Base-by-base conservation (phyloP, 2,329 filamentous ascomycete species). In the Arthrobotrys sinensis region DNA sequence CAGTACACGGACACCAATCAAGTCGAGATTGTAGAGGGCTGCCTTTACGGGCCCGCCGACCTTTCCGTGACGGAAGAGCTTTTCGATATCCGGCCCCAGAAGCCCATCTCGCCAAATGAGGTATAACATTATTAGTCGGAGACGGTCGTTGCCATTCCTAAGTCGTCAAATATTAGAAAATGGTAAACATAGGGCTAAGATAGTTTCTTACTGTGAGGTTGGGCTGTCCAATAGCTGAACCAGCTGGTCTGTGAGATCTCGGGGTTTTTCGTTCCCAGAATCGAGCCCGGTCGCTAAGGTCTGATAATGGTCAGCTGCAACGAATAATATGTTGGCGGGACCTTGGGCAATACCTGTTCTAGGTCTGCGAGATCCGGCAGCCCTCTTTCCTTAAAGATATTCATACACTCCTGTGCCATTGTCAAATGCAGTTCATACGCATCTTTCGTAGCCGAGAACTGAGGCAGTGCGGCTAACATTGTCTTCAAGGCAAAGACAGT, bases 371-470 rank as follows among this genome's bases (percentile, higher is more conserved):
- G 87, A 82, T 99, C 96, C 5, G 92, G 88, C 5, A 99, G 87
- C 83, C 97, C 97, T 83, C 91, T 89, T 65, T 90, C 87, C 83
- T 97, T 91, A 82, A 99, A 99, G 43, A 92, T 89, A 81, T 93
- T 93, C 94, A 98, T 98, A 83, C 94, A 97, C 83, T 97, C 94
- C 83, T 97, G 92, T 1, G 96, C 96, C 95, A 99, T 98, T 81
- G 91, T 95, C 48, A 99, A 87, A 85, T 99, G 96, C 67, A 99
- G 86, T 0, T 94, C 96, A 84, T 98, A 99, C 1, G 93, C 91
- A 83, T 97, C 93, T 84, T 98, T 97, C 87, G 96, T 93, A 84
- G 96, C 92, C 82, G 97, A 93, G 82, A 97, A 99, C 83, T 98
- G 93, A 11, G 94, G 94, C 76, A 99, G 86, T 7, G 94, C 95